Evolutionary conservation across 768 basidiomycete species (phyloP), one percentile per base, ranked within the genome.

Genomic region (Epithele typhae): DNA sequence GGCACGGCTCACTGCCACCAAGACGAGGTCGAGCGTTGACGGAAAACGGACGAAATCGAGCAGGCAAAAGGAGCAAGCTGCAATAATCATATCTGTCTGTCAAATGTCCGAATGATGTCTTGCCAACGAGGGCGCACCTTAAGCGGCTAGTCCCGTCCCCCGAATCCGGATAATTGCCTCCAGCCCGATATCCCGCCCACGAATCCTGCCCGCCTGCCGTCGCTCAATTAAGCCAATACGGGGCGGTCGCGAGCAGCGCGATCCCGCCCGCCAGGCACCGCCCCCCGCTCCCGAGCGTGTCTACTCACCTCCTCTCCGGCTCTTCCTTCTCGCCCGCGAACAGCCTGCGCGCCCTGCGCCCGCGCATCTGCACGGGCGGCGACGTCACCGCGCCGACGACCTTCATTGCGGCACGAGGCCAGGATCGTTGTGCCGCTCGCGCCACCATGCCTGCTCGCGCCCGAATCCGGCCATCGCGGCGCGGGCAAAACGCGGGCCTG

Each of bases 1-100:
- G 56, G 56, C 56, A 57, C 56, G 45, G 52, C 56, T 52, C 56
- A 54, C 56, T 57, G 56, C 56, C 56, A 54, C 56, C 52, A 54
- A 54, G 52, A 34, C 40, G 40, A 53, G 24, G 44, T 41, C 35
- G 41, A 7, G 27, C 35, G 18, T 36, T 38, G 42, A 40, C 51
- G 37, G 43, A 35, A 52, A 43, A 40, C 38, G 17, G 14, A 30
- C 39, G 43, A 43, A 38, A 46, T 45, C 35, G 17, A 25, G 46
- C 35, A 24, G 24, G 53, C 53, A 57, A 52, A 54, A 50, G 32
- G n/a, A 57, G 56, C 52, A 52, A 54, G 39, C 52, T 48, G 48
- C 49, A 40, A 46, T 41, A 46, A 48, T 41, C 44, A 49, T 48
- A 40, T 37, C 53, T 51, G 54, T 57, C 50, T 52, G 56, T 57